phyloP scores from a whole-genome alignment of 2,329 filamentous ascomycete species.

The Clonostachys solani region DNA sequence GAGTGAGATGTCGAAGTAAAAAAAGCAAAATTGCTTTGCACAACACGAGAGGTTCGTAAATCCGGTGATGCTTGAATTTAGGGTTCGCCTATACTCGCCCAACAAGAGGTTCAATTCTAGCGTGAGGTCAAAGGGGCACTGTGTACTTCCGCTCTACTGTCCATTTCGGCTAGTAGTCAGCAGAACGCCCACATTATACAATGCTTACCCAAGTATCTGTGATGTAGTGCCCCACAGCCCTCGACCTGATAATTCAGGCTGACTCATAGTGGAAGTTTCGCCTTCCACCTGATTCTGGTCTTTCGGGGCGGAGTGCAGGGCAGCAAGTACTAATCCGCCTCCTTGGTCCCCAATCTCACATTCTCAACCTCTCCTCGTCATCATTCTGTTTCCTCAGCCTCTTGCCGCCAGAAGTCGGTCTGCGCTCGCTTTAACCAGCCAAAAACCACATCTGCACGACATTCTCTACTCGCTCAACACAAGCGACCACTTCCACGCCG shows the following conservation, averaged over 20 bases:
- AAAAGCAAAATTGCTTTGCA: too few species aligned
- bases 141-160: too few species aligned
- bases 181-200: too few species aligned
- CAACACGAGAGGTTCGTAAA: too few species aligned
- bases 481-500: slow-evolving; percentile 18
- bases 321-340: slow-evolving; percentile 6
- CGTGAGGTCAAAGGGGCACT: too few species aligned
- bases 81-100: too few species aligned
- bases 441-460: neutral
- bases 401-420: slow-evolving; percentile 28
- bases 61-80: too few species aligned
- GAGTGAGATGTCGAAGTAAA: too few species aligned
- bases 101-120: too few species aligned
- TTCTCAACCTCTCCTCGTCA: slow-evolving; percentile 7
- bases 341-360: neutral
- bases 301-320: neutral
- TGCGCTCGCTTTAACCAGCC: slow-evolving; percentile 14
- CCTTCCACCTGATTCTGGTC: neutral
- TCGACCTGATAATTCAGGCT: neutral
- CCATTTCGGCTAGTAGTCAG: too few species aligned
- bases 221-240: too few species aligned
- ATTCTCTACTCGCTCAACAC: neutral
- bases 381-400: slow-evolving; percentile 15
- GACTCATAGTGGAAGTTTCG: neutral
- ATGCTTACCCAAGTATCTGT: too few species aligned